Evolutionary conservation across 805 yeast species (phyloP), one percentile per base, ranked within the genome.

Genomic region (Starmerella sp.): DNA sequence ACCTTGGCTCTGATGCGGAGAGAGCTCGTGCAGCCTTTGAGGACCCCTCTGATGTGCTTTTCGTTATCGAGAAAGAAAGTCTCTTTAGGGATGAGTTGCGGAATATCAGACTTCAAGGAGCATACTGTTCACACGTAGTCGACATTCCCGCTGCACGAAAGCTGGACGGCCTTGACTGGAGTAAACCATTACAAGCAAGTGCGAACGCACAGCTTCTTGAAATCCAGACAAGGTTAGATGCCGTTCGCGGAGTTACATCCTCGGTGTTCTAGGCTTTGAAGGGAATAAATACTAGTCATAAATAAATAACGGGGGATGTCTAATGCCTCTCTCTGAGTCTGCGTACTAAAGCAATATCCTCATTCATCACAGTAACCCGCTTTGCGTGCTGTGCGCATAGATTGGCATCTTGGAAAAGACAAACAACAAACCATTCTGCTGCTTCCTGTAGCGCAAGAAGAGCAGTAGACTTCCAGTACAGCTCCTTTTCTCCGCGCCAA

Each of bases 351-450:
- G 90, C 96, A 73, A 91, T 87, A 75, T 91, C 98, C 78, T 90
- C 90, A 87, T 89, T 91, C 81, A 88, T 96, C 70, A 91, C 88
- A 63, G 98, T 91, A 66, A 91, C 97, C 77, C 98, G 85, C 83
- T 93, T 91, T 69, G 97, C 98, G 76, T 91, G 98, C 65, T 89
- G 87, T 63, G 97, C 97, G 77, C 97, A 93, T 78, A 91, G 81
- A 79, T 90, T 91, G 63, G 97, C 93, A 75, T 93, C 97, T 79
- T 91, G 97, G 66, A 91, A 93, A 69, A 91, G 76, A 58, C 96
- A 87, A 54, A 91, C 96, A 67, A 93, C 79, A 81, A 89, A 93
- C 69, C 97, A 97, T 79, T 91, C 98, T 60, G 91, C 96, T 61
- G 97, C 90, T 77, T 93, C 98, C 75, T 91, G 98, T 67, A 91